Percentiles rank a stretch among this genome's conserved stretches.
Conservation (phyloP, 2,329 filamentous ascomycete species). For the Aspergillus ochraceoroseus region DNA sequence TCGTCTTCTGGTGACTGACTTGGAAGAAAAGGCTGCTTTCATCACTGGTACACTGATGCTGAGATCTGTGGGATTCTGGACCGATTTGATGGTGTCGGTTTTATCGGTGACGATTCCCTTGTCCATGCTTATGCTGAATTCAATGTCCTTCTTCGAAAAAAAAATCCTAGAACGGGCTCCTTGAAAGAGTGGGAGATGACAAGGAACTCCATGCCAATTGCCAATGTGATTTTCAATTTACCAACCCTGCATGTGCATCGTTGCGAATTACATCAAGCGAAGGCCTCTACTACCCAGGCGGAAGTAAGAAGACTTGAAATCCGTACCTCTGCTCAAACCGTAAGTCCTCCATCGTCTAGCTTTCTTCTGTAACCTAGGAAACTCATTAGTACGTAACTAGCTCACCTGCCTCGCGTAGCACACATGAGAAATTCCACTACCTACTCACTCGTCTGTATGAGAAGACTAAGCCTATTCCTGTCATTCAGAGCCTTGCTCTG, state of each 20-base stretch:
- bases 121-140: conserved; percentile 43
- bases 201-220: conserved; percentile 31
- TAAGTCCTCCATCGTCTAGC: conserved; percentile 14
- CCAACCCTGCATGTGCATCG: conserved; percentile 29
- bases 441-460: conserved; percentile 28
- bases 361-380: conserved; percentile 23
- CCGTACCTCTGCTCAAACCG: conserved; percentile 22
- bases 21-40: conserved; percentile 36
- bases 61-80: conserved; percentile 46
- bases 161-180: conserved; percentile 40
- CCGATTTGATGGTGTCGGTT: conserved; percentile 41
- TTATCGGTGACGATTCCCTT: conserved; percentile 42
- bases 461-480: conserved; percentile 38
- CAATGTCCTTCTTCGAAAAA: conserved; percentile 43
- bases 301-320: conserved; percentile 9
- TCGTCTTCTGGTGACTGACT: conserved; percentile 7
- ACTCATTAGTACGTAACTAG: conserved; percentile 27
- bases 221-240: conserved; percentile 42
- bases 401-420: conserved; percentile 28
- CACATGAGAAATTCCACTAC: conserved; percentile 31
- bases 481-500: conserved; percentile 40
- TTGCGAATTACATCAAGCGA: conserved; percentile 27
- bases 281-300: conserved; percentile 19
- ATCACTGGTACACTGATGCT: conserved; percentile 41
- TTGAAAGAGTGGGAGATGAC: conserved; percentile 40